A percentile compares a stretch with the other conserved stretches of the same genome.
Conservation (phyloP, 2,329 filamentous ascomycete species). For the Westerdykella aurantiaca region DNA sequence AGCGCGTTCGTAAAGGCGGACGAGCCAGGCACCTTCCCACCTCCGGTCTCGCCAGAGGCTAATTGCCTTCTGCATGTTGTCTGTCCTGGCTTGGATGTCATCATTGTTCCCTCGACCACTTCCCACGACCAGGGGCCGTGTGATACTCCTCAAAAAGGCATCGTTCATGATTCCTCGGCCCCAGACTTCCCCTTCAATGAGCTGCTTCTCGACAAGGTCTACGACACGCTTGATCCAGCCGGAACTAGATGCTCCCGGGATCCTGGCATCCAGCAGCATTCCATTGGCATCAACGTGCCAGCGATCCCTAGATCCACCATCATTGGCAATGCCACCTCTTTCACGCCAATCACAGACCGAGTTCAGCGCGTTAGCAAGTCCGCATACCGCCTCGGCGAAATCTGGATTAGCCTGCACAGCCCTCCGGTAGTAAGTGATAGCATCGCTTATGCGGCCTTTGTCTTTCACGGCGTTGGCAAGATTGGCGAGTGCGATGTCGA, state of each 20-base stretch:
- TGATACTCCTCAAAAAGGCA: slow-evolving; percentile 37
- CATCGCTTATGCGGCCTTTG: slow-evolving; percentile 84
- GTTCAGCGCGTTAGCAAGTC: slow-evolving; percentile 87
- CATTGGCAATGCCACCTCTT: slow-evolving; percentile 76
- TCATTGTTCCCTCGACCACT: slow-evolving; percentile 20
- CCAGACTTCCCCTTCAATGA: slow-evolving; percentile 81
- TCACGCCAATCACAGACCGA: slow-evolving; percentile 94
- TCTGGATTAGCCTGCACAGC: slow-evolving; percentile 89
- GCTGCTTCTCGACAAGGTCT: slow-evolving; percentile 82
- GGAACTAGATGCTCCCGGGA: slow-evolving; percentile 54
- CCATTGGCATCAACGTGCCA: slow-evolving; percentile 90
- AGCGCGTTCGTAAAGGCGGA: slow-evolving; percentile 78
- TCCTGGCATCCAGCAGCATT: slow-evolving; percentile 69
- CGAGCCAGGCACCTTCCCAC: slow-evolving; percentile 83
- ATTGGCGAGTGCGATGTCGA: slow-evolving; percentile 95
- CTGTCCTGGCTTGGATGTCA: slow-evolving; percentile 32
- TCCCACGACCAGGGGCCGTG: slow-evolving; percentile 43
- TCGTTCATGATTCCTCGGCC: slow-evolving; percentile 61
- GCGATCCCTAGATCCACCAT: slow-evolving; percentile 68
- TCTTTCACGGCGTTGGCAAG: slow-evolving; percentile 97
- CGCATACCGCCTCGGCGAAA: slow-evolving; percentile 95
- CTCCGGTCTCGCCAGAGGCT: slow-evolving; percentile 61
- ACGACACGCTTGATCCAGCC: slow-evolving; percentile 89
- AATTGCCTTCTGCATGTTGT: slow-evolving; percentile 35
- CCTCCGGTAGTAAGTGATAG: slow-evolving; percentile 84